A percentile compares a stretch with the other conserved stretches of the same genome.
Evolutionary conservation across 495 filamentous ascomycete species (phyloP).

Genomic region (Podospora sp.): DNA sequence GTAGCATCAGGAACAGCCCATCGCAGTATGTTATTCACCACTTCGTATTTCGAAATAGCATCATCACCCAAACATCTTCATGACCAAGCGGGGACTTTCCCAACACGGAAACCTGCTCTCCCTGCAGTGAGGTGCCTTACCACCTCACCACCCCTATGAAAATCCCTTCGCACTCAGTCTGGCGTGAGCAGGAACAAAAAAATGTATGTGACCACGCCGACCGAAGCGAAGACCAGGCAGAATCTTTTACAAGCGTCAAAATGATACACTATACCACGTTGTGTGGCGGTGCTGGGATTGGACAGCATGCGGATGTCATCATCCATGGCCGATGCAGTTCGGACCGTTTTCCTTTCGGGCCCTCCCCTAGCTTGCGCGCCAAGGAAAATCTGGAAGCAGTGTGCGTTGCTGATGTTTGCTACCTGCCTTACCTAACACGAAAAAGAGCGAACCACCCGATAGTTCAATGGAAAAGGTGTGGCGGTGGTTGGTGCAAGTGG

Average conservation of each 20-base stretch:
- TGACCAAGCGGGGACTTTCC: neutral
- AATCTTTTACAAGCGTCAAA: neutral
- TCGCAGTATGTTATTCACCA: neutral
- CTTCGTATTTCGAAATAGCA: slow-evolving; percentile 1
- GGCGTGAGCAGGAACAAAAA: neutral
- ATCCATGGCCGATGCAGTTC: neutral
- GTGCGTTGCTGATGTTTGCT: too few species aligned
- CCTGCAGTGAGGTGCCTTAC: neutral
- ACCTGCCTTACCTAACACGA: too few species aligned
- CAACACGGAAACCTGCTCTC: neutral
- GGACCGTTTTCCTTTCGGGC: neutral
- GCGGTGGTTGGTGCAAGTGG: neutral
- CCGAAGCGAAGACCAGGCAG: neutral
- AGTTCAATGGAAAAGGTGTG: neutral
- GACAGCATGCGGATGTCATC: neutral
- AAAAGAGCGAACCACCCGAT: too few species aligned
- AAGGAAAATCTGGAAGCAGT: too few species aligned
- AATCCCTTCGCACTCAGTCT: neutral
- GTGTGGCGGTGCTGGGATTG: neutral
- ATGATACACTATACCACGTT: neutral
- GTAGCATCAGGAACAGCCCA: neutral
- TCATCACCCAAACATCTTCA: neutral
- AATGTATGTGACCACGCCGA: too few species aligned
- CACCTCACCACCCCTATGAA: neutral
- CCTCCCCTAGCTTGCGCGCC: neutral